Evolutionary conservation across 2,329 filamentous ascomycete genomes (phyloP).

Genomic region (Botryotinia globosa): DNA sequence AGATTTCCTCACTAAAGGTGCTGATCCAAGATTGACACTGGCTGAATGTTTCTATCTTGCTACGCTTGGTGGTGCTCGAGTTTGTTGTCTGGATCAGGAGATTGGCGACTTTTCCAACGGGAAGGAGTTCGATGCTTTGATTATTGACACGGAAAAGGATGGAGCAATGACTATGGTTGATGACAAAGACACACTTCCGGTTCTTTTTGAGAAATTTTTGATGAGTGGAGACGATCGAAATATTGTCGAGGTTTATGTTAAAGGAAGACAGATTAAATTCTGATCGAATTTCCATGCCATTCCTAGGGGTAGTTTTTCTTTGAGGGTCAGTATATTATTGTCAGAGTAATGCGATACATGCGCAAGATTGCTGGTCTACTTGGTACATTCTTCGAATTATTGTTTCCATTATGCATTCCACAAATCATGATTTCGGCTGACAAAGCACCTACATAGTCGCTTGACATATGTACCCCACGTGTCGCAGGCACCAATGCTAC

Average conservation of each 20-base stretch:
- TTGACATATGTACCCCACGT: neutral
- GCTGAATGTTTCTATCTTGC: conserved; percentile 47
- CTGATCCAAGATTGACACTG: conserved; percentile 24
- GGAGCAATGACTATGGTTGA: conserved; percentile 23
- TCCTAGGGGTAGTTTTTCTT: neutral
- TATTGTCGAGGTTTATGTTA: conserved; percentile 81
- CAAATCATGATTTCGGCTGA: neutral
- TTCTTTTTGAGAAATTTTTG: conserved; percentile 76
- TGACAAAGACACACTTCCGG: conserved; percentile 18
- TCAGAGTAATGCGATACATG: neutral
- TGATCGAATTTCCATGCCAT: neutral
- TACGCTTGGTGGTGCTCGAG: conserved; percentile 49
- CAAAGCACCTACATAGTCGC: neutral
- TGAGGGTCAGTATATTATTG: neutral
- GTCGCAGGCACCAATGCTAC: neutral
- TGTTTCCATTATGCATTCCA: neutral
- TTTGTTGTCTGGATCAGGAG: conserved; percentile 55
- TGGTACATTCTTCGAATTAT: neutral
- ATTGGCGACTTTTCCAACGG: conserved; percentile 80
- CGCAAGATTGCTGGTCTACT: too few relatives aligned
- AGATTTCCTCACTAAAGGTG: conserved; percentile 43
- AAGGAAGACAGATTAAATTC: conserved; percentile 47
- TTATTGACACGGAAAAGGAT: conserved; percentile 72
- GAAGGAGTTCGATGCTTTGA: conserved; percentile 85
- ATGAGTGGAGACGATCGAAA: conserved; percentile 90